A percentile compares a stretch with the other conserved stretches of the same genome.
These are phyloP conservation scores for Pythium myriotylum DNA, from an alignment of 352 stramenopile genomes.

Conservation along the genomic window DNA sequence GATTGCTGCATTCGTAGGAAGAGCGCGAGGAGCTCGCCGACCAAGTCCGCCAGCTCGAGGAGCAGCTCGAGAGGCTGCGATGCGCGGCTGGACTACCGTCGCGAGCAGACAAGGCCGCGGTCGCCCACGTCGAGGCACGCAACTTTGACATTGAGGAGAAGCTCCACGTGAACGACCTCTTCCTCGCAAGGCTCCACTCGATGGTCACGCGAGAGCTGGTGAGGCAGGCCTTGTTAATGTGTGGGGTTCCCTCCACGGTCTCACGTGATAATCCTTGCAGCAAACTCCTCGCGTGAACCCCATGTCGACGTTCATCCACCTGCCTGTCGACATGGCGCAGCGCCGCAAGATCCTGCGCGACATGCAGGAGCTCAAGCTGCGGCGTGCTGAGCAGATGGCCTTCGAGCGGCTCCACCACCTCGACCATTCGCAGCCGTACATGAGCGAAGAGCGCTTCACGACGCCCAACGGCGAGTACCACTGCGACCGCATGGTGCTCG, in stretches of 20 bases:
- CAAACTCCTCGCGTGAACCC: conserved; percentile 7
- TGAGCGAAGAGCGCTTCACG: conserved; percentile 11
- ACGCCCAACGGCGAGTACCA: conserved; percentile 10
- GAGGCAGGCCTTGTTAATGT: neutral
- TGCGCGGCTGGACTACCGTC: conserved; percentile 3
- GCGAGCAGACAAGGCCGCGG: neutral
- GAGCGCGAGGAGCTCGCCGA: conserved; percentile 13
- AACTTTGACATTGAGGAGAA: conserved; percentile 14
- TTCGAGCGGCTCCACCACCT: conserved; percentile 3
- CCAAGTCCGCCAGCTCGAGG: neutral
- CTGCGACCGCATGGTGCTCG: conserved; percentile 13
- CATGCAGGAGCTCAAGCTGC: conserved; percentile 46
- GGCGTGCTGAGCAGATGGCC: conserved; percentile 15
- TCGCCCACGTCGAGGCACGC: neutral
- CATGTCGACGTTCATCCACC: conserved; percentile 18
- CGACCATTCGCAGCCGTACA: conserved; percentile 9
- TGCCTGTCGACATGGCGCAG: conserved; percentile 12
- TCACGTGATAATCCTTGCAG: neutral
- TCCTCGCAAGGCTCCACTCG: conserved; percentile 7
- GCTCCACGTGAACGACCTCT: conserved; percentile 12
- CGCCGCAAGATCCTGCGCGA: conserved; percentile 13
- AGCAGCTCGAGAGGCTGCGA: conserved; percentile 5
- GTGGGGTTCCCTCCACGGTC: too few relatives aligned
- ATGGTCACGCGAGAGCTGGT: conserved; percentile 24
- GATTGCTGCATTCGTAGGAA: conserved; percentile 7